Base-by-base conservation (phyloP, 202 grass and related monocot genomes). In the Hordeum pubiflorum region DNA sequence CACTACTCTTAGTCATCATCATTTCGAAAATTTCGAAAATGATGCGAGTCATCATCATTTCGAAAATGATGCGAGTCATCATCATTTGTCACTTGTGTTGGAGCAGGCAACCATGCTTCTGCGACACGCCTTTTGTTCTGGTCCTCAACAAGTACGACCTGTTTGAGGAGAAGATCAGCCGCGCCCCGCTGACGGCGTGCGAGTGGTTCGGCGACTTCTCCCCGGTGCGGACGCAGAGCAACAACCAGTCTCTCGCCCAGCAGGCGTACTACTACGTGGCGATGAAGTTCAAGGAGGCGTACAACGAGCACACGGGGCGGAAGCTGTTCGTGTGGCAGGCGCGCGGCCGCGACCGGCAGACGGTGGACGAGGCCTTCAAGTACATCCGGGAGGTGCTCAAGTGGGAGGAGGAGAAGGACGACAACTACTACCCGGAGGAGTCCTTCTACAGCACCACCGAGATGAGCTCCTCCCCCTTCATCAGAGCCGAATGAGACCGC, bases 271-370 rank as follows among this genome's bases (percentile, higher is more conserved):
- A 91, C 77, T 95, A 98, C 78, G 72, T 91, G 3, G 95, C 95
- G 0, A 89, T 90, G 90, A 98, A 95, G 89, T 98, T 94, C 79
- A 98, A 98, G 69, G 90, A 98, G 20, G 74, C 89, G 4, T 98
- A 98, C 69, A 86, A 13, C 46, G 56, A 80, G 3, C 72, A 94
- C 57, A 98, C 90, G 0, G 76, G 81, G 26, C 69, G 81, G 17
- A 98, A 98, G 55, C 79, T 98, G 58, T 98, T 98, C 0, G 95
- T 98, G 62, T 95, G 92, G 92, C 95, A 98, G 83, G 84, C 88
- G 0, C 90, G 88, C 0, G 92, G 82, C 14, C 90, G 89, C 3
- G 90, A 95, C 21, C 76, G 92, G 0, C 95, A 84, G 37, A 89
- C 88, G 1, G 88, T 95, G 1, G 92, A 98, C 7, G 95, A 98